Conservation (phyloP, 371 early-diverging fungal species). For the Mucor circinelloides region DNA sequence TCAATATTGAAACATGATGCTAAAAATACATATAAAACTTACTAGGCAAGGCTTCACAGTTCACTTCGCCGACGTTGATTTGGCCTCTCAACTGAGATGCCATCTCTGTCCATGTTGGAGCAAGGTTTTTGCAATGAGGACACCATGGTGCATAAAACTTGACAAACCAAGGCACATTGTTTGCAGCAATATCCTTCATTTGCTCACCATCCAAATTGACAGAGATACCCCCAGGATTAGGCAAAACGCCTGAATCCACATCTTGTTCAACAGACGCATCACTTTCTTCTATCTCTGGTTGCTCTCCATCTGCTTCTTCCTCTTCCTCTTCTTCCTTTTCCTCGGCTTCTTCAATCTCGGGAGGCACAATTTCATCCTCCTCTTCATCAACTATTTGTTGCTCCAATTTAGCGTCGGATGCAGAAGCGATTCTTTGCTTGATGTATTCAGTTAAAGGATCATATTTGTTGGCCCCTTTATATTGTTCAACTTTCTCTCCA, state of each 20-base stretch:
- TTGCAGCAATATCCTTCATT: conserved; percentile 21
- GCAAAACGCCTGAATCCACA: neutral
- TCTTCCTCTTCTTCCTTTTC: neutral
- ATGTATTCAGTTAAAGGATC: conserved; percentile 31
- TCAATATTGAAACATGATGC: neutral
- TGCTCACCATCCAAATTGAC: conserved; percentile 26
- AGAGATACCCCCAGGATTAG: conserved; percentile 39
- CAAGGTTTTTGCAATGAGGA: conserved; percentile 80
- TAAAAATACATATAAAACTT: conserved; percentile 7
- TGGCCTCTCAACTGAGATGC: conserved; percentile 65
- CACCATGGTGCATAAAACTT: conserved; percentile 92
- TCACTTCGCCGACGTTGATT: conserved; percentile 81
- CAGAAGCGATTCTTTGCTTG: conserved; percentile 18
- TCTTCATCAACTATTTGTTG: conserved; percentile 7
- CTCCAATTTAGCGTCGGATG: neutral
- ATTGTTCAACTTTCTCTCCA: conserved; percentile 60
- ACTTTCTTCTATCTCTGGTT: neutral
- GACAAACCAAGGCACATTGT: conserved; percentile 64
- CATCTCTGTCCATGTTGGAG: conserved; percentile 77
- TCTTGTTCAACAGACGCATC: neutral
- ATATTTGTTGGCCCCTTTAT: conserved; percentile 15
- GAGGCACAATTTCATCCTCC: neutral
- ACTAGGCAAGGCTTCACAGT: conserved; percentile 72
- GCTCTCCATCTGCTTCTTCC: neutral
- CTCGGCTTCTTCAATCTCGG: neutral